Evolutionary conservation across 345 rosid species (phyloP).

Genomic region (Populus tremula): DNA sequence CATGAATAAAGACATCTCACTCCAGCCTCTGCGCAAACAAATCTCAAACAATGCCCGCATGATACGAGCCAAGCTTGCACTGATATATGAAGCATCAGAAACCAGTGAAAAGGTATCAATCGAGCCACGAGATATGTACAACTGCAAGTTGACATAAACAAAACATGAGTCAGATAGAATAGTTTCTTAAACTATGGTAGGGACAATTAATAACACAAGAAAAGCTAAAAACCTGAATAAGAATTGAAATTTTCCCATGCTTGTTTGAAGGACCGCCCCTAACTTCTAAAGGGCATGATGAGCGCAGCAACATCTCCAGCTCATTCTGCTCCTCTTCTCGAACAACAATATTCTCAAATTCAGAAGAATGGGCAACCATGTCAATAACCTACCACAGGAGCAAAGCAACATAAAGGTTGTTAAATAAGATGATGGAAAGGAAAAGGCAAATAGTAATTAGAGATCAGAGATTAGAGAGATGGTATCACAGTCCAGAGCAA

Average conservation of each 20-base stretch:
- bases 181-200: conserved; percentile 14
- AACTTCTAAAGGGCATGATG: conserved; percentile 82
- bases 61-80: conserved; percentile 98
- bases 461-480: not conserved
- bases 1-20: conserved; percentile 88
- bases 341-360: conserved; percentile 92
- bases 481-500: not conserved
- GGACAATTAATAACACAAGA: conserved; percentile 15
- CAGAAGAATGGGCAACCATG: conserved; percentile 97
- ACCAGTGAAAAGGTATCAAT: conserved; percentile 88
- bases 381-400: conserved; percentile 60
- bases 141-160: conserved; percentile 49
- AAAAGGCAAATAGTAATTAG: not conserved
- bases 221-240: conserved; percentile 66
- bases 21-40: conserved; percentile 90
- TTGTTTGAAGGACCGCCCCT: conserved; percentile 91
- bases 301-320: conserved; percentile 71
- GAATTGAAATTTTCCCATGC: conserved; percentile 94
- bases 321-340: conserved; percentile 98
- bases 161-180: conserved; percentile 18
- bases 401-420: conserved; percentile 12
- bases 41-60: conserved; percentile 94
- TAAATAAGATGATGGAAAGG: conserved; percentile 12
- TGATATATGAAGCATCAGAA: conserved; percentile 93
- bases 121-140: conserved; percentile 91